These are phyloP conservation scores for Russula compacta DNA, from an alignment of 768 basidiomycete genomes.

Conservation along the genomic window DNA sequence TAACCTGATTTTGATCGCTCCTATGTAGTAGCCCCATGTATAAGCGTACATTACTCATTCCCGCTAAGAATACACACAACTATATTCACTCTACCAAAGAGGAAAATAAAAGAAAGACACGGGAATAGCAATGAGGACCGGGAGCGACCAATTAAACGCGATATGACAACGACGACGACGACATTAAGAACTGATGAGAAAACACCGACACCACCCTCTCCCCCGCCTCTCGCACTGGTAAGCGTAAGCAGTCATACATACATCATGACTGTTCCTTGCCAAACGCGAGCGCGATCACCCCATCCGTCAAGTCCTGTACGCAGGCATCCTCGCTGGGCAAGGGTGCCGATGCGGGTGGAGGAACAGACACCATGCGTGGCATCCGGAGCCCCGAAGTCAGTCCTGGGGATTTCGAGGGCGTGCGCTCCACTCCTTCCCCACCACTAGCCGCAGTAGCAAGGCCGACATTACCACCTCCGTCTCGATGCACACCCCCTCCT, in stretches of 20 bases:
- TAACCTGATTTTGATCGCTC: not conserved
- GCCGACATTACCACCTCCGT: not conserved
- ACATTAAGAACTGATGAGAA: slow-evolving; percentile 38
- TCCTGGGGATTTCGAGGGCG: slow-evolving; percentile 1
- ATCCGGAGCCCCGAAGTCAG: not conserved
- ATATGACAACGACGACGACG: not conserved
- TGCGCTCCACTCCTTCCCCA: slow-evolving; percentile 6
- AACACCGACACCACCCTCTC: slow-evolving; percentile 51
- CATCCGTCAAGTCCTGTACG: slow-evolving; percentile 77
- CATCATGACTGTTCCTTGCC: slow-evolving; percentile 43
- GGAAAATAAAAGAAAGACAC: slow-evolving; percentile 9
- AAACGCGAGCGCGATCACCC: slow-evolving; percentile 38
- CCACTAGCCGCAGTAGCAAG: not conserved
- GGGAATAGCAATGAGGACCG: slow-evolving; percentile 1
- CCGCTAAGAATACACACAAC: slow-evolving; percentile 12
- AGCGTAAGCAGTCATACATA: slow-evolving; percentile 39
- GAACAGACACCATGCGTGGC: slow-evolving; percentile 1
- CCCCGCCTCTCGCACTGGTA: slow-evolving; percentile 23
- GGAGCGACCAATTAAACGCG: not conserved
- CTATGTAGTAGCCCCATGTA: not conserved
- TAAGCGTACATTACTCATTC: not conserved
- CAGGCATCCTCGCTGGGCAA: slow-evolving; percentile 43
- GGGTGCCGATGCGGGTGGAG: not conserved
- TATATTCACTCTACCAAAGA: slow-evolving; percentile 12
- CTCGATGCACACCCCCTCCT: not conserved